Conservation (phyloP, 148 eudicot genomes). For the Dysphania ambrosioides region DNA sequence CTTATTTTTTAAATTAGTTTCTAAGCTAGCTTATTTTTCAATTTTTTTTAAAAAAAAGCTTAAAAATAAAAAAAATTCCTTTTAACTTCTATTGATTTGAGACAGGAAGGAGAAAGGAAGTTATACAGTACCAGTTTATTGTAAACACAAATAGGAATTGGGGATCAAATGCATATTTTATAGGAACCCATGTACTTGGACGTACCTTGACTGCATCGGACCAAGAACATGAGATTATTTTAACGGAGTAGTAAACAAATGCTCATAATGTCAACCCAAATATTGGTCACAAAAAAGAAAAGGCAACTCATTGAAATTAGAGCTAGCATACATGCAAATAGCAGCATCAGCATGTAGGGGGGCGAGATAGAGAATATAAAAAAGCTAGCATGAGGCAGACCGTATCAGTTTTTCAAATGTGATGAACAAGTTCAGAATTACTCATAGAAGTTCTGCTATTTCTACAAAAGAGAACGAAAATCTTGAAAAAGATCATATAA, state of each 20-base stretch:
- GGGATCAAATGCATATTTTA: background rate
- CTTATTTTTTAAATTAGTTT: no score
- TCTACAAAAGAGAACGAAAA: constrained; percentile 20
- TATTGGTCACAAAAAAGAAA: background rate
- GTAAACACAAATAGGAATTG: background rate
- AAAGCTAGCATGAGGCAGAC: constrained; percentile 14
- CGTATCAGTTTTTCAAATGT: constrained; percentile 29
- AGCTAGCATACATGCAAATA: constrained; percentile 16
- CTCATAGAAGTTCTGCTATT: constrained; percentile 24
- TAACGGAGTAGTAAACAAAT: background rate
- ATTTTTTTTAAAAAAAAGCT: no score
- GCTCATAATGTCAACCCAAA: background rate
- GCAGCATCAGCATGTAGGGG: background rate
- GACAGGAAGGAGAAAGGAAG: no score
- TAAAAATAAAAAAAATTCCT: no score
- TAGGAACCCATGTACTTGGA: background rate
- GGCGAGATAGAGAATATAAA: background rate
- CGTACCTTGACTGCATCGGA: background rate
- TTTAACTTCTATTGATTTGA: no score
- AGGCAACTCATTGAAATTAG: background rate
- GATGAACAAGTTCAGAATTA: constrained; percentile 34
- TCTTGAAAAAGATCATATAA: constrained; percentile 26
- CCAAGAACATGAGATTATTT: constrained; percentile 5
- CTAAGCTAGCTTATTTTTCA: no score
- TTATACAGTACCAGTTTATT: no score